These are phyloP conservation scores for Huiozyma sinensis DNA, from an alignment of 805 yeast genomes.

Conservation along the genomic window DNA sequence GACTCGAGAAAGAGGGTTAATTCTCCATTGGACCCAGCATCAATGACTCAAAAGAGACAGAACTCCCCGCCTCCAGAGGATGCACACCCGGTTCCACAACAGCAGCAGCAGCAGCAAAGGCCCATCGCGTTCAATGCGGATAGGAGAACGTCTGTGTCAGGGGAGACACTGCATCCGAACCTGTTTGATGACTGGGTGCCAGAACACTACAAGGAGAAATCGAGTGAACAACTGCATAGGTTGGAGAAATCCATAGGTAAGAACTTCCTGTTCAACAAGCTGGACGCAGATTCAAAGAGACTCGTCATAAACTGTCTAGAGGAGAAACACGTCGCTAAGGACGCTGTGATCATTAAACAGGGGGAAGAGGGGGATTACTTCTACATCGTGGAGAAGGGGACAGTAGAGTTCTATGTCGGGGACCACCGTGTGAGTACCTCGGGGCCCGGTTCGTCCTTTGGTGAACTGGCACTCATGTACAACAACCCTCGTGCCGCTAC, in stretches of 20 bases:
- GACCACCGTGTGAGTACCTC: constrained; percentile 54
- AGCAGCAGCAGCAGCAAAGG: not conserved
- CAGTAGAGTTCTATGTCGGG: constrained; percentile 70
- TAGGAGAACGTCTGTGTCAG: constrained; percentile 84
- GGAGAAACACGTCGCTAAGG: constrained; percentile 51
- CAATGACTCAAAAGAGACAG: not conserved
- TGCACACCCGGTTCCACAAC: not conserved
- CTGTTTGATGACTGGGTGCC: constrained; percentile 73
- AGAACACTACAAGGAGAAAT: constrained; percentile 41
- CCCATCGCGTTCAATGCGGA: constrained; percentile 52
- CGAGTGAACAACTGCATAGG: constrained; percentile 52
- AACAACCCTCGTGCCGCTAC: constrained; percentile 97
- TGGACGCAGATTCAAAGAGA: constrained; percentile 66
- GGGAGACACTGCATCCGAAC: constrained; percentile 75
- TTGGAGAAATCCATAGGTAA: constrained; percentile 61
- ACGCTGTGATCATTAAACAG: constrained; percentile 35
- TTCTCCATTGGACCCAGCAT: constrained; percentile 3
- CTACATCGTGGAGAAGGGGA: constrained; percentile 35
- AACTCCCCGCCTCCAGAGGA: not conserved
- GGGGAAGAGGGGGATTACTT: constrained; percentile 20
- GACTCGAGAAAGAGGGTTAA: not conserved
- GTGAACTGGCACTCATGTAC: constrained; percentile 95
- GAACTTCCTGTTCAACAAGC: constrained; percentile 75
- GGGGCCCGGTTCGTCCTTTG: constrained; percentile 86
- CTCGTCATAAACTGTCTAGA: constrained; percentile 78